Base-by-base conservation (phyloP, 306 rosid species). In the Carpinus viminea region DNA sequence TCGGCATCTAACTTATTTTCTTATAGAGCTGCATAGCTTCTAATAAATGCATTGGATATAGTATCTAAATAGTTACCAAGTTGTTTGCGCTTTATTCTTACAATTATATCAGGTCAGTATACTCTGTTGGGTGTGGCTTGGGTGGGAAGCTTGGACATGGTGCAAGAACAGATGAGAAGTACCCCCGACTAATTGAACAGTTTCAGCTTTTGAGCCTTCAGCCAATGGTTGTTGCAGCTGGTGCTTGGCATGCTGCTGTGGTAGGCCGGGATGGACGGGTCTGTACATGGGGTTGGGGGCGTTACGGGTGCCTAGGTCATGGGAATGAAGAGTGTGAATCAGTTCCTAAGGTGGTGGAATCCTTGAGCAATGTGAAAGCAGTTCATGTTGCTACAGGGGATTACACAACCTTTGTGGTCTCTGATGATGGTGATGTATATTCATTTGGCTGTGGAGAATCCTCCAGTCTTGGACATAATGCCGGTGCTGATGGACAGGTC, bases 261-360 rank as follows among this genome's bases (percentile, higher is more conserved):
- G 98, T 92, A 64, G 98, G 98, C 17, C 86, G 38, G 26, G 98
- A 94, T 59, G 98, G 98, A 8, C 89, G 98, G 28, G 98, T 94
- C 11, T 94, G 98, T 87, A 94, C 98, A 0, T 94, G 98, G 98
- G 97, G 97, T 50, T 94, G 97, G 98, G 98, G 97, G 56, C 95
- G 98, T 16, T 88, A 91, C 53, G 98, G 98, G 54, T 94, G 98
- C 88, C 81, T 94, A 81, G 98, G 98, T 53, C 98, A 94, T 34
- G 98, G 98, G 20, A 92, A 91, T 69, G 97, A 92, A 76, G 98
- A 94, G 28, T 91, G 97, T 85, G 98, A 88, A 84, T 84, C 90
- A 15, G 86, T 75, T 72, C 98, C 98, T 9, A 94, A 92, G 86
- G 97, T 92, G 18, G 92, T 94, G 78, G 95, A 92, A 73, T 76